Percentiles rank a stretch among this genome's conserved stretches.
These are phyloP conservation scores for Phytophthora ohioensis DNA, from an alignment of 352 stramenopile genomes.

Conservation along the genomic window DNA sequence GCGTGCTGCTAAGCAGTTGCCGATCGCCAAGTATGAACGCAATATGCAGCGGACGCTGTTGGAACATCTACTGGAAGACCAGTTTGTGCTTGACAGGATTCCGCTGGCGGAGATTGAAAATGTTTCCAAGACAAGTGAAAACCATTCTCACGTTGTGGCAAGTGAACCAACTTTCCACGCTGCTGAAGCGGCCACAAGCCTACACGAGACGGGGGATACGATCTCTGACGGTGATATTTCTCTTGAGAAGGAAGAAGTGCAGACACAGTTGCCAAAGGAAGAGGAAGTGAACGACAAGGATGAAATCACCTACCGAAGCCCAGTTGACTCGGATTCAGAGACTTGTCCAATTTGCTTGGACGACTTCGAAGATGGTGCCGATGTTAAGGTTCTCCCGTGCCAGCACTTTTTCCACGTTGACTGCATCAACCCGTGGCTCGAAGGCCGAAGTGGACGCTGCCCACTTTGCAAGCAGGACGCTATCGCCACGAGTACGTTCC, in stretches of 20 bases:
- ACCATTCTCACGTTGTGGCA: not conserved
- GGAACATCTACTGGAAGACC: conserved; percentile 51
- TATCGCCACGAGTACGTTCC: conserved; percentile 62
- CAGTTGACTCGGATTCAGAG: conserved; percentile 45
- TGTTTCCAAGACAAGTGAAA: conserved; percentile 11
- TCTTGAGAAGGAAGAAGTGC: conserved; percentile 20
- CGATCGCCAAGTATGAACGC: conserved; percentile 61
- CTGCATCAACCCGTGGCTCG: conserved; percentile 90
- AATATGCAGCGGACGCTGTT: conserved; percentile 60
- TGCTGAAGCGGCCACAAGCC: conserved; percentile 2
- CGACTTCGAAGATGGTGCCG: conserved; percentile 62
- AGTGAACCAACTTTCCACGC: conserved; percentile 8
- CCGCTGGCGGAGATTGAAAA: conserved; percentile 46
- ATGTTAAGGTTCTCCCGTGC: conserved; percentile 86
- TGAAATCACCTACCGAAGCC: conserved; percentile 28
- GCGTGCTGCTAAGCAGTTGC: conserved; percentile 60
- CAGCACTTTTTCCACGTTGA: conserved; percentile 88
- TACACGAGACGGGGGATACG: conserved; percentile 6
- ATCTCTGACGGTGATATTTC: conserved; percentile 12
- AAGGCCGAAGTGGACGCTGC: conserved; percentile 75
- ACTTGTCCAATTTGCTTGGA: conserved; percentile 83
- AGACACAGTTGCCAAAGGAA: not conserved
- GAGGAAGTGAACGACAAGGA: conserved; percentile 10
- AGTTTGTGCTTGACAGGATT: conserved; percentile 64
- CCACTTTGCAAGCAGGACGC: conserved; percentile 88